These are phyloP conservation scores for Solanum pinnatisectum DNA, from an alignment of 257 asterid genomes.

Conservation along the genomic window DNA sequence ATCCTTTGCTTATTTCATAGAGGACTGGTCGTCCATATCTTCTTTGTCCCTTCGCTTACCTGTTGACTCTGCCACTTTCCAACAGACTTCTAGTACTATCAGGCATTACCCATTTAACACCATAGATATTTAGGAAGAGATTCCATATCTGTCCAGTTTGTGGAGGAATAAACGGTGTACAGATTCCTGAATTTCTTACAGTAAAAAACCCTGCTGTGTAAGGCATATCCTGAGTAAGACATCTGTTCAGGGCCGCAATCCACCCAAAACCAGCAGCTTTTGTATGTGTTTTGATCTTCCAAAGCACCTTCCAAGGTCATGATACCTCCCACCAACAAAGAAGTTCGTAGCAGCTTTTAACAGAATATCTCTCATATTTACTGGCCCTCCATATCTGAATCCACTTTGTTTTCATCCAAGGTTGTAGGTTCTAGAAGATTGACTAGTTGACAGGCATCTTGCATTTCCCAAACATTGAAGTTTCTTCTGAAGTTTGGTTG, in stretches of 20 bases:
- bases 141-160: not conserved
- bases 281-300: not conserved
- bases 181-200: not conserved
- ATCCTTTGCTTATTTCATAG: not conserved
- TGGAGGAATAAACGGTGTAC: not conserved
- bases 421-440: not conserved
- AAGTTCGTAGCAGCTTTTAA: not conserved
- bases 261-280: not conserved
- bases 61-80: not conserved
- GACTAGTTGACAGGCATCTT: not conserved
- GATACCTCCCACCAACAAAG: not conserved
- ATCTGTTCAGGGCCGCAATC: not conserved
- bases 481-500: not conserved
- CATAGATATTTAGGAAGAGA: not conserved
- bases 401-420: not conserved
- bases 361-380: not conserved
- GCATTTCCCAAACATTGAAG: not conserved
- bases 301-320: not conserved
- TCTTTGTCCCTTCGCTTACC: not conserved
- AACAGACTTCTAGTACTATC: not conserved
- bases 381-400: not conserved
- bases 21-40: not conserved
- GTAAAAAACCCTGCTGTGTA: not conserved
- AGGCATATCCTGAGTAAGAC: not conserved
- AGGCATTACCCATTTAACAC: not conserved